phyloP scores from a whole-genome alignment of 768 basidiomycete genomes.

The Crucibulum laeve region DNA sequence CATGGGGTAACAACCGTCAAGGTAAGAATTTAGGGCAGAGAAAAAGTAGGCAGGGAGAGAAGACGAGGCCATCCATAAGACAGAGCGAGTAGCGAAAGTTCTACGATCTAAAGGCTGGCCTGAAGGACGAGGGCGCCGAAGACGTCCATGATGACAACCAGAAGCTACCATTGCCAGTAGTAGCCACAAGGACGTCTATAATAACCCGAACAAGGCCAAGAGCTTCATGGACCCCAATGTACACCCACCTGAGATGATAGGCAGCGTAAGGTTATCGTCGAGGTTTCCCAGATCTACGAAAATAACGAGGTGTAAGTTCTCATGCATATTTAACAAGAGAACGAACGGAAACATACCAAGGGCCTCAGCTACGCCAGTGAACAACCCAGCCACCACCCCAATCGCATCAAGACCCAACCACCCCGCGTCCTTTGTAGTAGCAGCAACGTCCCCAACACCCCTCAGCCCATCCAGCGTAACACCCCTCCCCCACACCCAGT shows the following conservation, averaged over 20 bases:
- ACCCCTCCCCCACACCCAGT: constrained; percentile 57
- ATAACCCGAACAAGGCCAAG: constrained; percentile 25
- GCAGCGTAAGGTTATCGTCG: constrained; percentile 89
- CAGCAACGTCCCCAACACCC: constrained; percentile 10
- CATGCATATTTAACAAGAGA: background rate
- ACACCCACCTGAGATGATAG: constrained; percentile 78
- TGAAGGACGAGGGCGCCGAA: no score
- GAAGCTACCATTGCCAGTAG: no score
- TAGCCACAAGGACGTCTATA: no score
- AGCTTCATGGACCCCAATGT: constrained; percentile 39
- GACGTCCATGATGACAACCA: constrained; percentile 4
- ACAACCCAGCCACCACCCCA: constrained; percentile 64
- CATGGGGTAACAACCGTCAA: no score
- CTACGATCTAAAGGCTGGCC: no score
- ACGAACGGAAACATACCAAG: constrained; percentile 53
- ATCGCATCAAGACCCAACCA: constrained; percentile 50
- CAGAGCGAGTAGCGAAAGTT: no score
- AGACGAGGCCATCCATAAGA: no score
- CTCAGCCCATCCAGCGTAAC: constrained; percentile 25
- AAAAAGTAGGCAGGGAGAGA: no score
- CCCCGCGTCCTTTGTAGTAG: no score
- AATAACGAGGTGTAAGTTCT: constrained; percentile 4
- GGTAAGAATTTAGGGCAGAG: no score
- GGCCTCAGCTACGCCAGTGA: constrained; percentile 85
- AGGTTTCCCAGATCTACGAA: constrained; percentile 70